Percentiles rank a stretch among this genome's conserved stretches.
These are phyloP conservation scores for Aspergillus conjunctus DNA, from an alignment of 495 filamentous ascomycete genomes.

Conservation along the genomic window DNA sequence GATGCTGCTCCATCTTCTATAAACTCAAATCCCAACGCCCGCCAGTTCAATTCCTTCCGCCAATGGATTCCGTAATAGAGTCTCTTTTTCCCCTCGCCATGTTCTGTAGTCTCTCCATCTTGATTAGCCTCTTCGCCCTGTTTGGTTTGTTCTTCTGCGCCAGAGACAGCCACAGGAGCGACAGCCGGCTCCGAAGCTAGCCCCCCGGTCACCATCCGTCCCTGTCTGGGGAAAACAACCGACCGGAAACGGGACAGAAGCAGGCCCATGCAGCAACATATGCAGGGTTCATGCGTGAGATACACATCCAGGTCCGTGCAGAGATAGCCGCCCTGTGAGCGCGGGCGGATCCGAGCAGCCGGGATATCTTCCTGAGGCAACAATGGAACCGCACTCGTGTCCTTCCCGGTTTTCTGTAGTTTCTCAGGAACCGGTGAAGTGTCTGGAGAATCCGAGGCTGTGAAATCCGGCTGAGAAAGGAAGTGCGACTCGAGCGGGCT, in stretches of 20 bases:
- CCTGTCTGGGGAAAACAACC: slow-evolving; percentile 70
- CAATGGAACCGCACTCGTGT: slow-evolving; percentile 9
- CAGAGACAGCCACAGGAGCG: slow-evolving; percentile 19
- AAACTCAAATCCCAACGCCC: slow-evolving; percentile 83
- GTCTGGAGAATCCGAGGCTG: slow-evolving; percentile 6
- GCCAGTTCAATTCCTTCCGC: slow-evolving; percentile 94
- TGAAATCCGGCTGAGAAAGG: slow-evolving; percentile 29
- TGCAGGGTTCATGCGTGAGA: slow-evolving; percentile 89
- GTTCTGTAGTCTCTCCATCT: not conserved
- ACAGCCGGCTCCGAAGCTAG: slow-evolving; percentile 43
- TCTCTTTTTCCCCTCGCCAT: slow-evolving; percentile 22
- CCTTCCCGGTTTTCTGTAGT: slow-evolving; percentile 24
- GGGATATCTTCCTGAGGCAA: not conserved
- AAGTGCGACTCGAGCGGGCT: slow-evolving; percentile 43
- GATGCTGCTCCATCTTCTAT: slow-evolving; percentile 33
- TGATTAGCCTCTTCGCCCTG: slow-evolving; percentile 50
- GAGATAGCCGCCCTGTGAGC: slow-evolving; percentile 76
- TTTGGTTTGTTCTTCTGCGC: slow-evolving; percentile 45
- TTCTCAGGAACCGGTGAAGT: slow-evolving; percentile 24
- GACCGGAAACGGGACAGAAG: slow-evolving; percentile 85
- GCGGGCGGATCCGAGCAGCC: slow-evolving; percentile 43
- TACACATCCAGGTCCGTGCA: slow-evolving; percentile 91
- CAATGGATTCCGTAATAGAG: slow-evolving; percentile 80
- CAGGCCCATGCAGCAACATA: slow-evolving; percentile 96
- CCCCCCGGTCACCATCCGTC: slow-evolving; percentile 43